These are phyloP conservation scores for Ophiostoma triangulosporum DNA, from an alignment of 2,329 filamentous ascomycete genomes.

Conservation along the genomic window DNA sequence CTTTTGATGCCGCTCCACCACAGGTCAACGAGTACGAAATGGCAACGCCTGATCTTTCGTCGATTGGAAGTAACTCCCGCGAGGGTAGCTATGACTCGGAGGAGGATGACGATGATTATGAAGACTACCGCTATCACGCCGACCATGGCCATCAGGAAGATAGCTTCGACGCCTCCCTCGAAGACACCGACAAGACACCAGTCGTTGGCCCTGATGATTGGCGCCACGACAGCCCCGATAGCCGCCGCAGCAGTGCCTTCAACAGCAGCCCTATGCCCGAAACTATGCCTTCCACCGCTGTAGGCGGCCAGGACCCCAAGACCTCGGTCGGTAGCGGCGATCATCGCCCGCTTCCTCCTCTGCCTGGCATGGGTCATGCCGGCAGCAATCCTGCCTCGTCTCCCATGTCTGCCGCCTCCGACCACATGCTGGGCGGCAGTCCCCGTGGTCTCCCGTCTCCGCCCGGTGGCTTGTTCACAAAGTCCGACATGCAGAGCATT, in stretches of 20 bases:
- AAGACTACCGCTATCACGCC: slow-evolving; percentile 32
- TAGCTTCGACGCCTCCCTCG: slow-evolving; percentile 89
- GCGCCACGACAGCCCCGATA: slow-evolving; percentile 54
- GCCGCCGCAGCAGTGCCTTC: slow-evolving; percentile 43
- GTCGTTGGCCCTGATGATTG: slow-evolving; percentile 97
- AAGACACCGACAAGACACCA: slow-evolving; percentile 93
- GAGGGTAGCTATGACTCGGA: slow-evolving; percentile 88
- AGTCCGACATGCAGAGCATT: slow-evolving; percentile 66
- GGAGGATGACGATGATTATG: slow-evolving; percentile 58
- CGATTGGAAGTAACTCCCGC: slow-evolving; percentile 74
- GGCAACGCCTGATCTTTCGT: slow-evolving; percentile 92
- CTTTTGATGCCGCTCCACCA: slow-evolving; percentile 85
- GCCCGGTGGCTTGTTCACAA: slow-evolving; percentile 55
- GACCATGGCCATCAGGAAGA: slow-evolving; percentile 57
- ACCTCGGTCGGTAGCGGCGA: slow-evolving; percentile 67
- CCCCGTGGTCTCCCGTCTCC: slow-evolving; percentile 60
- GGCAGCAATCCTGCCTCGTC: slow-evolving; percentile 41
- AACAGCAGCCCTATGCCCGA: slow-evolving; percentile 57
- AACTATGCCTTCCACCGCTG: slow-evolving; percentile 29
- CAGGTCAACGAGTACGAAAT: slow-evolving; percentile 97
- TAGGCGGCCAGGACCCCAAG: slow-evolving; percentile 46
- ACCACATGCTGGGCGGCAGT: slow-evolving; percentile 46
- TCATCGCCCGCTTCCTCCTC: slow-evolving; percentile 71
- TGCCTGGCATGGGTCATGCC: slow-evolving; percentile 48
- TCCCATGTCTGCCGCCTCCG: slow-evolving; percentile 52